Conservation (phyloP, 2,329 filamentous ascomycete species). For the Orbilia javanica region DNA sequence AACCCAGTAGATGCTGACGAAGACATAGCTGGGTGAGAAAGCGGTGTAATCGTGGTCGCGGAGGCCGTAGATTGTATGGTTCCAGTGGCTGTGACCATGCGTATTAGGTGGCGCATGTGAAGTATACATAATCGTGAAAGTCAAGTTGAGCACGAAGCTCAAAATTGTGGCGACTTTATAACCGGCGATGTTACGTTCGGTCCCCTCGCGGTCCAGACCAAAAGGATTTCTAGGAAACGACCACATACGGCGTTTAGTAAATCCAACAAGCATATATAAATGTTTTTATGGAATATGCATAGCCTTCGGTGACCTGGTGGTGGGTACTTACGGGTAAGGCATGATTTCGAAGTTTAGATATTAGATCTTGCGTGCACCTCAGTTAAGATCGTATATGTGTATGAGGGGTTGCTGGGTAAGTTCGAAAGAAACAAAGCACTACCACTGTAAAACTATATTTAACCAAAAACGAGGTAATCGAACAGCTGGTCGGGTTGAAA, state of each 20-base stretch:
- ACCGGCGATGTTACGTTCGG: constrained; percentile 69
- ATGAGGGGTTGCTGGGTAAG: not conserved
- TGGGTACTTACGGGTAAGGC: constrained; percentile 38
- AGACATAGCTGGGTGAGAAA: constrained; percentile 64
- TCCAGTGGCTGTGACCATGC: constrained; percentile 71
- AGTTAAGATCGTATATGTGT: not conserved
- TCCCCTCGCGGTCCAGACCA: constrained; percentile 59
- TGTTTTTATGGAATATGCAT: not conserved
- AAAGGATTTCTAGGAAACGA: constrained; percentile 59
- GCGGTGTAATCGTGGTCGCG: constrained; percentile 71
- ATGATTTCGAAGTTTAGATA: constrained; percentile 6
- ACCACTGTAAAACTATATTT: not conserved
- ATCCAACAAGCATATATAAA: not conserved
- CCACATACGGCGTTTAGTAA: not conserved
- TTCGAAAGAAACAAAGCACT: not conserved
- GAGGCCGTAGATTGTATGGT: constrained; percentile 80
- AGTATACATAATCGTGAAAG: constrained; percentile 81
- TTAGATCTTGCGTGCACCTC: not conserved
- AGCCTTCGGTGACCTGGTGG: not conserved
- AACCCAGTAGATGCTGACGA: constrained; percentile 79
- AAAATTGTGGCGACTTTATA: constrained; percentile 82
- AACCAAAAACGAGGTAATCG: not conserved
- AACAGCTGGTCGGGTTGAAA: constrained; percentile 1
- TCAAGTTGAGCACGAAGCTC: constrained; percentile 79
- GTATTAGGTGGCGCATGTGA: constrained; percentile 71